Evolutionary conservation across 2,329 filamentous ascomycete genomes (phyloP).

Genomic region (Apiospora malaysiana): DNA sequence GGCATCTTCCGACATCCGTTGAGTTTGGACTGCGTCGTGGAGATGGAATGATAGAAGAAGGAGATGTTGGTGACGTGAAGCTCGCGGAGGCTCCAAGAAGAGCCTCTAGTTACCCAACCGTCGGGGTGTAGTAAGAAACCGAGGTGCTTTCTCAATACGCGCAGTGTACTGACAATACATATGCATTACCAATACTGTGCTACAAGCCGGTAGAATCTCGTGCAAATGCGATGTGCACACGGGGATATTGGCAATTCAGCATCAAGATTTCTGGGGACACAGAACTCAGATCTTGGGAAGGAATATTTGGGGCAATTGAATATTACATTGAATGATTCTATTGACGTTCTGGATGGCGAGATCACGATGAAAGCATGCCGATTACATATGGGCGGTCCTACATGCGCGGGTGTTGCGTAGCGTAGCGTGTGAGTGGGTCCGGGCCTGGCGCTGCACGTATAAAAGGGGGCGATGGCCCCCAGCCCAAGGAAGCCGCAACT

Average conservation of each 20-base stretch:
- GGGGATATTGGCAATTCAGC: too few relatives aligned
- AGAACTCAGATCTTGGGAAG: too few relatives aligned
- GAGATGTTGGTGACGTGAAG: too few relatives aligned
- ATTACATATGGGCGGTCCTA: background rate
- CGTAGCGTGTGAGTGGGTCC: background rate
- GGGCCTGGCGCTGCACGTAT: background rate
- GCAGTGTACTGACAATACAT: too few relatives aligned
- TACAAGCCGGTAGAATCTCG: too few relatives aligned
- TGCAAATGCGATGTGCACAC: too few relatives aligned
- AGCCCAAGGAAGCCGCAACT: background rate
- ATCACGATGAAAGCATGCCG: background rate
- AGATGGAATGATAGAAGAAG: background rate
- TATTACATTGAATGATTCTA: background rate
- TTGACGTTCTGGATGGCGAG: background rate
- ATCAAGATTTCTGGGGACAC: too few relatives aligned
- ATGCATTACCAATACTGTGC: too few relatives aligned
- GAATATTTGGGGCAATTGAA: background rate
- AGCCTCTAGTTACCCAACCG: too few relatives aligned
- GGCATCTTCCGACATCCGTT: background rate
- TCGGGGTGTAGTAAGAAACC: too few relatives aligned
- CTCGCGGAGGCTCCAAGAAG: too few relatives aligned
- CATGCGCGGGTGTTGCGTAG: background rate
- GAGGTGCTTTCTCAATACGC: too few relatives aligned
- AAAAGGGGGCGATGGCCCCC: background rate
- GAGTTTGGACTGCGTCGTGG: background rate